Percentiles rank a stretch among this genome's conserved stretches.
phyloP scores from a whole-genome alignment of 352 stramenopile species.

The Aphanomyces astaci region DNA sequence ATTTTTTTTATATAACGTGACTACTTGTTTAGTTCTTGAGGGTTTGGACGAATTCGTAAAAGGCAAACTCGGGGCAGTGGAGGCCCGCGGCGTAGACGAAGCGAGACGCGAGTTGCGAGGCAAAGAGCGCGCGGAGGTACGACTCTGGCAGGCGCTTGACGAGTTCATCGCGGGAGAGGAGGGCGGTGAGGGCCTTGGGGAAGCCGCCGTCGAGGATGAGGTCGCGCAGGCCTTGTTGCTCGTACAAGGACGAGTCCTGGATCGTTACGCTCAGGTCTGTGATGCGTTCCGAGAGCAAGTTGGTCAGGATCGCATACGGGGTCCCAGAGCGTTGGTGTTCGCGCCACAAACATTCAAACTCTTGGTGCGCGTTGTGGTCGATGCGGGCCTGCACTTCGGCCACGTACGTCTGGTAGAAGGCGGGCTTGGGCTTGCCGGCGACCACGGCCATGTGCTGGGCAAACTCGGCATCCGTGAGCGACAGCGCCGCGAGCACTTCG shows the following conservation, averaged over 20 bases:
- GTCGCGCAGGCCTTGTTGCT: conserved; percentile 53
- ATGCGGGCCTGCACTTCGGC: conserved; percentile 72
- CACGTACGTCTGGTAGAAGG: conserved; percentile 74
- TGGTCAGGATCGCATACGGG: conserved; percentile 67
- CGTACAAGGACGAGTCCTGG: conserved; percentile 62
- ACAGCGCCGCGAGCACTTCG: conserved; percentile 64
- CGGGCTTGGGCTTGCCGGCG: conserved; percentile 39
- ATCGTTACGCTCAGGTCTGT: conserved; percentile 61
- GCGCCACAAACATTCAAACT: conserved; percentile 82
- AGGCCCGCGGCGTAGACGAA: conserved; percentile 75
- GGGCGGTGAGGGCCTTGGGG: conserved; percentile 50
- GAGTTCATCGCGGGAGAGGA: conserved; percentile 53
- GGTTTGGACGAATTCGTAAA: conserved; percentile 79
- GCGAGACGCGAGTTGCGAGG: conserved; percentile 67
- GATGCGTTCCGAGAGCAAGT: conserved; percentile 72
- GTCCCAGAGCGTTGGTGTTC: conserved; percentile 59
- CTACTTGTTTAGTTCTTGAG: conserved; percentile 28
- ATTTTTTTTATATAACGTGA: too few species aligned
- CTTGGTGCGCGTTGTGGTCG: conserved; percentile 62
- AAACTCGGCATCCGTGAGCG: conserved; percentile 69
- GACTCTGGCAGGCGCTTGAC: conserved; percentile 60
- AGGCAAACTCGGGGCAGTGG: conserved; percentile 66
- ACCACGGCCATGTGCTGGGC: conserved; percentile 76
- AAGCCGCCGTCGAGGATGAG: conserved; percentile 74
- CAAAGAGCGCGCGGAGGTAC: conserved; percentile 75